Conservation (phyloP, 352 stramenopile genomes). For the Phytophthora pini region DNA sequence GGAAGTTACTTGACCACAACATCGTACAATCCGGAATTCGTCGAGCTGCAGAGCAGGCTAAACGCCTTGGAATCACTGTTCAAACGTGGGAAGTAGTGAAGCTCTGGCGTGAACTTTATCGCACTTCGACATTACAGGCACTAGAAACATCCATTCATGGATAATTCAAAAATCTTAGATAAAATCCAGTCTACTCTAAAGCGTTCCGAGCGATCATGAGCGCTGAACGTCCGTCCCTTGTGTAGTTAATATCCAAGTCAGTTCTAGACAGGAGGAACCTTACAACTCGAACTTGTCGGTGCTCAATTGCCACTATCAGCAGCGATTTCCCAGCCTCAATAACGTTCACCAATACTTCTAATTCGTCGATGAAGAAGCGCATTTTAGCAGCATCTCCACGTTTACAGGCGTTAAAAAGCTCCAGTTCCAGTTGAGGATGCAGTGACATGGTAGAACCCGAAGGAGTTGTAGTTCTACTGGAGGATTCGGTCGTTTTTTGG, state of each 20-base stretch:
- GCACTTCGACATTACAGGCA: constrained; percentile 48
- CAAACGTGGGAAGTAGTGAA: constrained; percentile 61
- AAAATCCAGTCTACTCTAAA: too few relatives aligned
- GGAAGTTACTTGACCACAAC: constrained; percentile 41
- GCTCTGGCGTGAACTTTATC: constrained; percentile 66
- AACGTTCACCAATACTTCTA: constrained; percentile 41
- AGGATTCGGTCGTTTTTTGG: constrained; percentile 12
- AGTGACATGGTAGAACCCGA: constrained; percentile 17
- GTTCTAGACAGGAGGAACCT: constrained; percentile 32
- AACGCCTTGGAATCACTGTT: constrained; percentile 39
- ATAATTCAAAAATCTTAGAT: neutral
- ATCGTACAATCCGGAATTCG: constrained; percentile 42
- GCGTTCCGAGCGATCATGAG: constrained; percentile 13
- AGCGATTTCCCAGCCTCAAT: constrained; percentile 28
- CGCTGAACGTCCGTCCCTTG: constrained; percentile 19
- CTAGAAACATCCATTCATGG: constrained; percentile 5
- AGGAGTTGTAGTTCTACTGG: constrained; percentile 3
- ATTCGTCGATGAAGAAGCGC: constrained; percentile 51
- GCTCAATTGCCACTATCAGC: constrained; percentile 41
- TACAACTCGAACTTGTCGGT: constrained; percentile 15
- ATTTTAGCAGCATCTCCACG: constrained; percentile 30
- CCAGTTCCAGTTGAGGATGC: constrained; percentile 46
- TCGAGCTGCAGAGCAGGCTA: constrained; percentile 50
- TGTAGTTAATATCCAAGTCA: constrained; percentile 31
- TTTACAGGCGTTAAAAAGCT: constrained; percentile 36